Base-by-base conservation (phyloP, 352 stramenopile species). In the Achlya hypogyna region DNA sequence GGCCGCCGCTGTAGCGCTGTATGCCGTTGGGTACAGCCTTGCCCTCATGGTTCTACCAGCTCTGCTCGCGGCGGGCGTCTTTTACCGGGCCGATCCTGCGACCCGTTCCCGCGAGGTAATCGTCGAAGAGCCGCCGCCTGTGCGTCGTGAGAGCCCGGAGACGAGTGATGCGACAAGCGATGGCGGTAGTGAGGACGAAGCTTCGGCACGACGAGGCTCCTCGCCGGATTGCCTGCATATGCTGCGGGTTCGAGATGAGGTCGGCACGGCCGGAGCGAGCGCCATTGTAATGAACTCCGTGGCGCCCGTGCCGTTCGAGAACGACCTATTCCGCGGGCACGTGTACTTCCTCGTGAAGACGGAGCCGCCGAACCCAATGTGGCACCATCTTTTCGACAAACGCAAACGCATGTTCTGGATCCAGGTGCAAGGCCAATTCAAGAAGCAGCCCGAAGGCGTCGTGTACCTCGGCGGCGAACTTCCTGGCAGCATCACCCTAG, bases 391-490 rank as follows among this genome's bases (percentile, higher is more conserved):
- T 6, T 93, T 95, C 38, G 66, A 38, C 6, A 74, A 75, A 43
- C 85, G 87, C 32, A 77, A 79, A 12, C 82, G 86, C 53, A 87
- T 84, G 75, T 91, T 95, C 65, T 95, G 86, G 86, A 93, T 95
- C 71, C 86, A 95, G 56, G 83, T 95, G 9, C 86, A 95, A 56
- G 84, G 86, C 23, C 72, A 71, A n/a, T 95, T 95, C 69, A 95
- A 95, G 72, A 63, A 74, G 29, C 49, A 64, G 20, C 82, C 82
- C 0, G 65, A 58, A 1, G 84, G 86, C 4, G 71, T 73, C 12
- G 77, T 95, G 2, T 95, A 76, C 63, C 65, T 95, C 8, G 86
- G 86, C 9, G 86, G 86, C 12, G 86, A 95, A 53, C 69, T 95
- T 18, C 84, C 86, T 0, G 54, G 72, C 8, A 65, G 64, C 20